These are phyloP conservation scores for Pleomassaria siparia DNA, from an alignment of 2,329 filamentous ascomycete species.

Conservation along the genomic window DNA sequence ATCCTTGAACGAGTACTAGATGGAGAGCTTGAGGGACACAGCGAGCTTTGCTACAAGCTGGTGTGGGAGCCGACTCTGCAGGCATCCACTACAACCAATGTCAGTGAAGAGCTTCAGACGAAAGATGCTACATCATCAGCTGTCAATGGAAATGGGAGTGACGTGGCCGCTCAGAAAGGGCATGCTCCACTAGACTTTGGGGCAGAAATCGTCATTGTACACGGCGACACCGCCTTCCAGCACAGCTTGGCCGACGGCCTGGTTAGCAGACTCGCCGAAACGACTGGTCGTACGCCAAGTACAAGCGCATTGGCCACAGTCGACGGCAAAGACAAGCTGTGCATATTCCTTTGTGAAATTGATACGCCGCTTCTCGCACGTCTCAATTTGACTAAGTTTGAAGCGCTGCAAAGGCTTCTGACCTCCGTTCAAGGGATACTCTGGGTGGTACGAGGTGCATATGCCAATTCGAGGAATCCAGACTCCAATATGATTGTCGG, in stretches of 20 bases:
- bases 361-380: slow-evolving; percentile 8
- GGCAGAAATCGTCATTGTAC: slow-evolving; percentile 6
- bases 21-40: slow-evolving; percentile 5
- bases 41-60: slow-evolving; percentile 33
- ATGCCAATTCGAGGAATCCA: slow-evolving; percentile 7
- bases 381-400: slow-evolving; percentile 7
- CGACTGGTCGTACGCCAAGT: not conserved
- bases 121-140: not conserved
- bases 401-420: slow-evolving; percentile 7
- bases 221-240: slow-evolving; percentile 3
- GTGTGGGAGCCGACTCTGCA: slow-evolving; percentile 22
- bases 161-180: not conserved
- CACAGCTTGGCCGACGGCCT: not conserved
- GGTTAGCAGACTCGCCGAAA: not conserved
- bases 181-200: not conserved
- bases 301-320: slow-evolving; percentile 10
- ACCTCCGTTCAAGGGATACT: slow-evolving; percentile 8
- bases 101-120: not conserved
- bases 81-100: not conserved
- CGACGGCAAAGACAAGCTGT: slow-evolving; percentile 16
- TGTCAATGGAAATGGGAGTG: not conserved
- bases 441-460: slow-evolving; percentile 13
- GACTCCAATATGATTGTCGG: slow-evolving; percentile 15
- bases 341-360: slow-evolving; percentile 17
- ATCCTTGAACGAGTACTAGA: slow-evolving; percentile 17